Conservation (phyloP, 1,139 yeast species). For the Pichia sp. region DNA sequence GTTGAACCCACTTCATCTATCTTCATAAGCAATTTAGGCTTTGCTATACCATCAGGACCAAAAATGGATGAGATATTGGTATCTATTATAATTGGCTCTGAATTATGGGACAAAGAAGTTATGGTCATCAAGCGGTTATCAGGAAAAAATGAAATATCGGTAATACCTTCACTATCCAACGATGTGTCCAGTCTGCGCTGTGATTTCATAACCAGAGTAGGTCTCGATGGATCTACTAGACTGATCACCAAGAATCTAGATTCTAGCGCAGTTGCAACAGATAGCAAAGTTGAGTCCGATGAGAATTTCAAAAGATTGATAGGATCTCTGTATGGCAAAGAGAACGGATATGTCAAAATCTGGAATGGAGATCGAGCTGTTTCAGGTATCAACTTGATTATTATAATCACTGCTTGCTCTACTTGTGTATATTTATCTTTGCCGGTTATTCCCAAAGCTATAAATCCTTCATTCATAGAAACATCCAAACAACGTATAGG, state of each 20-base stretch:
- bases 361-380: conserved; percentile 15
- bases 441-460: conserved; percentile 83
- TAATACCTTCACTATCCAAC: conserved; percentile 81
- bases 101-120: conserved; percentile 55
- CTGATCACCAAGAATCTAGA: conserved; percentile 73
- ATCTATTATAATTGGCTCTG: conserved; percentile 59
- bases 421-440: conserved; percentile 63
- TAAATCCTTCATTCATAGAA: conserved; percentile 56
- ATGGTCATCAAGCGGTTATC: conserved; percentile 53
- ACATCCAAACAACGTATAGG: conserved; percentile 77
- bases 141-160: conserved; percentile 72
- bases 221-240: conserved; percentile 58
- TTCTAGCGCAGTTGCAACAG: conserved; percentile 83
- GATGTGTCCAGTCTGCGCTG: conserved; percentile 56
- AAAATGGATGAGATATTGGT: conserved; percentile 43
- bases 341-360: conserved; percentile 43
- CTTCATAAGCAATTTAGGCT: conserved; percentile 52
- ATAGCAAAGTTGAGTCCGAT: conserved; percentile 59
- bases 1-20: conserved; percentile 79
- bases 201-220: conserved; percentile 67
- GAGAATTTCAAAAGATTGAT: conserved; percentile 71
- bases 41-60: conserved; percentile 42
- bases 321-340: conserved; percentile 83
- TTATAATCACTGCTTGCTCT: conserved; percentile 75
- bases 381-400: conserved; percentile 27